Evolutionary conservation across 176 grass and related monocot species (phyloP).

Genomic region (Cocos nucifera): DNA sequence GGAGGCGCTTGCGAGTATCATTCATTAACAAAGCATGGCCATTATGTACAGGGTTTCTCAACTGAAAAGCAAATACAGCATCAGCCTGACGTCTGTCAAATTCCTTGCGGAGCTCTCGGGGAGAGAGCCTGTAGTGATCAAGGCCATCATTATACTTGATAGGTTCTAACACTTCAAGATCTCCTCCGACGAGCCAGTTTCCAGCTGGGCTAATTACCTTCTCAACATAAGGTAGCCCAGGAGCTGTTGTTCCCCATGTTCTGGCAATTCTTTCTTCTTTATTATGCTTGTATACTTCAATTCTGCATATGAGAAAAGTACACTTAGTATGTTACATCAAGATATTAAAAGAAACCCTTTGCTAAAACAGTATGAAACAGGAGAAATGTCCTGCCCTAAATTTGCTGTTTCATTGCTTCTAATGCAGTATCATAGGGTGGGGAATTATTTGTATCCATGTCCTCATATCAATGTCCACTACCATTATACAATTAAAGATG

Average conservation of each 20-base stretch:
- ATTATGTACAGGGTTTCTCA: conserved; percentile 91
- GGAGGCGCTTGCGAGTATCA: conserved; percentile 65
- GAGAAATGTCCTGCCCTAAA: too few relatives aligned
- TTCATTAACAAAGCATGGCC: conserved; percentile 90
- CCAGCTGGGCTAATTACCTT: conserved; percentile 60
- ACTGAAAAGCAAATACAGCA: conserved; percentile 88
- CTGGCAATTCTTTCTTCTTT: conserved; percentile 98
- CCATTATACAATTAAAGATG: too few relatives aligned
- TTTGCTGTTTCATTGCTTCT: too few relatives aligned
- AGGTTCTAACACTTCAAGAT: conserved; percentile 72
- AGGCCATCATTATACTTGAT: conserved; percentile 89
- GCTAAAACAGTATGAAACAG: too few relatives aligned
- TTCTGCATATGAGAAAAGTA: conserved; percentile 27
- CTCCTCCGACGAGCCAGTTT: conserved; percentile 86
- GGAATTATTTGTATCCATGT: too few relatives aligned
- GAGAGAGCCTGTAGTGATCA: conserved; percentile 82
- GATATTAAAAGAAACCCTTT: too few relatives aligned
- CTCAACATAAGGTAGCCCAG: conserved; percentile 84
- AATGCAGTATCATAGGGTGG: too few relatives aligned
- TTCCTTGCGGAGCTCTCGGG: conserved; percentile 53
- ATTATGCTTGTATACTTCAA: conserved; percentile 90
- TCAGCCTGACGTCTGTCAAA: conserved; percentile 66
- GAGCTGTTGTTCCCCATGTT: conserved; percentile 71
- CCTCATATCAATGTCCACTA: too few relatives aligned
- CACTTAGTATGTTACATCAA: too few relatives aligned